These are phyloP conservation scores for Fusarium vanettenii DNA, from an alignment of 2,329 filamentous ascomycete species.

Conservation along the genomic window DNA sequence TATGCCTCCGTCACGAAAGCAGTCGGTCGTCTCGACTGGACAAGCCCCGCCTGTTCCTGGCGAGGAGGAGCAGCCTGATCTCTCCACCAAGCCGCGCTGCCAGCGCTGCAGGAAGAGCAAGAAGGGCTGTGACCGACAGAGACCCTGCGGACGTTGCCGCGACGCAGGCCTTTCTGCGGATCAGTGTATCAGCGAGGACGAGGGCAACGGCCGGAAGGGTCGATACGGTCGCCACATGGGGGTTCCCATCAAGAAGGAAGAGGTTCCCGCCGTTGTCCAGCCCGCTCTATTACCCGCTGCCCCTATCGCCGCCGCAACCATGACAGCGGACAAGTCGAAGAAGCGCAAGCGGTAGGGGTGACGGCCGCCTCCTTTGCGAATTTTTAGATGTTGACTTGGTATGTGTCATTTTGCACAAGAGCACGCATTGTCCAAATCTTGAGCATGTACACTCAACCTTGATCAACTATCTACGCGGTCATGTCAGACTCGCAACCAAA, in stretches of 20 bases:
- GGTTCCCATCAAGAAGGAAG: constrained; percentile 71
- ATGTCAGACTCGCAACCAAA: constrained; percentile 18
- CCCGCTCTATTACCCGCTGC: constrained; percentile 57
- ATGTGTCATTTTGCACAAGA: constrained; percentile 25
- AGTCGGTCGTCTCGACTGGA: constrained; percentile 73
- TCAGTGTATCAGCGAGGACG: constrained; percentile 96
- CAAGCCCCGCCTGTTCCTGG: constrained; percentile 66
- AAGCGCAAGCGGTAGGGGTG: constrained; percentile 68
- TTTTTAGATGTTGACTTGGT: constrained; percentile 11
- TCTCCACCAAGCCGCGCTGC: constrained; percentile 96
- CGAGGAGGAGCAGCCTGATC: constrained; percentile 88
- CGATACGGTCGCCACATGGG: constrained; percentile 83
- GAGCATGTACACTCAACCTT: constrained; percentile 17
- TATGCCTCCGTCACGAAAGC: constrained; percentile 79
- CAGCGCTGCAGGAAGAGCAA: constrained; percentile 99
- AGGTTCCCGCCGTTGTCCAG: constrained; percentile 54
- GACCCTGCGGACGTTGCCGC: constrained; percentile 93
- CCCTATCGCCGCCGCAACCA: constrained; percentile 53
- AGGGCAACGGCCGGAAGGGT: constrained; percentile 96
- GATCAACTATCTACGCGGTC: constrained; percentile 12
- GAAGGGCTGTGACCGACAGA: constrained; percentile 97
- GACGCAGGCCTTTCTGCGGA: constrained; percentile 95
- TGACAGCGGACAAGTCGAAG: constrained; percentile 66
- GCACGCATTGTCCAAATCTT: constrained; percentile 18
- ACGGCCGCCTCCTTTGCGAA: not conserved